These are phyloP conservation scores for Boechera retrofracta DNA, from an alignment of 345 rosid genomes.

Conservation along the genomic window DNA sequence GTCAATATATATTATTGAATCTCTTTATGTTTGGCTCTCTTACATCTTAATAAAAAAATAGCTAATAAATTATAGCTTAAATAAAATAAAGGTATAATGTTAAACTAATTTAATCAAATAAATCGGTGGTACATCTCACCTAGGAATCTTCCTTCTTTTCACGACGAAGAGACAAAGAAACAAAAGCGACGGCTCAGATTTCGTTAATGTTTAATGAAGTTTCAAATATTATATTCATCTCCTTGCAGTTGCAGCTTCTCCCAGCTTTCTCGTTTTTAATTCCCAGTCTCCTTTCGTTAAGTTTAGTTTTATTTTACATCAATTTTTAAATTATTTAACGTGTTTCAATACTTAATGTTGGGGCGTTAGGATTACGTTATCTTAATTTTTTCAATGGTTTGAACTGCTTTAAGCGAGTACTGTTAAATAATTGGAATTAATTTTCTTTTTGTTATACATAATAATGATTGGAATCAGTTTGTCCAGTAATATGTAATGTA, in stretches of 20 bases:
- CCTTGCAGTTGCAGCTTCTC: slow-evolving; percentile 26
- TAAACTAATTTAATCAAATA: background rate
- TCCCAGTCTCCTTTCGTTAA: slow-evolving; percentile 18
- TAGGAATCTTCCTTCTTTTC: slow-evolving; percentile 31
- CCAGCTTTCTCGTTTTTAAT: slow-evolving; percentile 37
- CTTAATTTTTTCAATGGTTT: slow-evolving; percentile 8
- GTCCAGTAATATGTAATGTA: background rate
- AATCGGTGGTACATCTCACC: slow-evolving; percentile 38
- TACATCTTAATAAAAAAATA: background rate
- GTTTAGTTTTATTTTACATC: background rate
- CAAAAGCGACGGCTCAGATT: slow-evolving; percentile 51
- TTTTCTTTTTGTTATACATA: background rate
- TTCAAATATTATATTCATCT: slow-evolving; percentile 14
- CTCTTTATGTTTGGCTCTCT: background rate
- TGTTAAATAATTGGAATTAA: background rate
- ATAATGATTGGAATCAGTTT: background rate
- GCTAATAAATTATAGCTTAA: background rate
- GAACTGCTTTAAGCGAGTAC: background rate
- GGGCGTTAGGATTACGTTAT: slow-evolving; percentile 28
- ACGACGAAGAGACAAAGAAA: slow-evolving; percentile 50
- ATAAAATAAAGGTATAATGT: background rate
- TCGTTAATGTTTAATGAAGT: slow-evolving; percentile 36
- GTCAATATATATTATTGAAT: background rate
- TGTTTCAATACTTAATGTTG: slow-evolving; percentile 11
- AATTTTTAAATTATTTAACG: background rate